Evolutionary conservation across 345 rosid species (phyloP), one percentile per base, ranked within the genome.

Genomic region (Sisymbrium altissimum): DNA sequence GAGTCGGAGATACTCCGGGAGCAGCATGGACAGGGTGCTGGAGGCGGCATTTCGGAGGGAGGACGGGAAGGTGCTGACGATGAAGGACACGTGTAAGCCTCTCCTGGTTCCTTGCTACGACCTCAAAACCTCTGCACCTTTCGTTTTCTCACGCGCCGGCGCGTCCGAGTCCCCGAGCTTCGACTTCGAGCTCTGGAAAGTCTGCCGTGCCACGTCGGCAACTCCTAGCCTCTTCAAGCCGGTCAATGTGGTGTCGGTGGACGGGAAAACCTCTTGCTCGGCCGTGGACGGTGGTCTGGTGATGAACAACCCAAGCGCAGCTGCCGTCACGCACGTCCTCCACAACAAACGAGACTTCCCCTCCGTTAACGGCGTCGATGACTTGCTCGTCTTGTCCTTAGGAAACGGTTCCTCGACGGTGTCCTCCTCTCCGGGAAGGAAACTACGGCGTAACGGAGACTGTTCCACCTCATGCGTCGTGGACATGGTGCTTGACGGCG

Each of bases 321-420:
- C 97, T 0, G 97, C 96, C 40, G 89, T 90, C 23, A 95, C 97
- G 14, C 99, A 95, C 78, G 99, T 91, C 57, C 87, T 95, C 49
- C 99, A 95, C 77, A 95, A 95, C 91, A 95, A 92, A 80, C 83
- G 89, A 15, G 99, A 90, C 68, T 95, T 95, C 74, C 99, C 99
- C 13, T 71, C 84, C 0, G 96, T 84, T 27, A 89, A 84, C 77
- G 72, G 97, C 81, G 93, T 95, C 7, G 97, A 95, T 73, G 99
- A 92, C 81, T 84, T 95, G 69, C 72, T 95, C 3, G 91, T 95
- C 0, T 78, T 95, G 44, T 92, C 99, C 29, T 58, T 95, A 40
- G 99, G 99, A 11, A 95, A 88, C 80, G 97, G 99, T 39, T 78
- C 84, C 2, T 68, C 61, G 17, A 64, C 62, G 7, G 81, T 79